Conservation (phyloP, 2,329 filamentous ascomycete genomes). For the Alternaria consortialis region DNA sequence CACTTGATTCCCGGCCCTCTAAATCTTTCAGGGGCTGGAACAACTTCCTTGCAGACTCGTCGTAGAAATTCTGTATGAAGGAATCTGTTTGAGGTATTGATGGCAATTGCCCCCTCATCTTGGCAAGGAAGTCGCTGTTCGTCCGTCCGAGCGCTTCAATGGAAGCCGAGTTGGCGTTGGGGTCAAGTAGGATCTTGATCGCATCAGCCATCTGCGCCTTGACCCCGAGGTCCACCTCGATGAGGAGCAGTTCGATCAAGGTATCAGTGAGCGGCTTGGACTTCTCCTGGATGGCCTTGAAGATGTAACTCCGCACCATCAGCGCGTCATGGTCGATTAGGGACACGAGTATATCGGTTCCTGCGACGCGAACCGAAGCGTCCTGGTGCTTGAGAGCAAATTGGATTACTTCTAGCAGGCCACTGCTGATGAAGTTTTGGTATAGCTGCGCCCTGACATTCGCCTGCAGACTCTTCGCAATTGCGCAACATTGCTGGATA, state of each 20-base stretch:
- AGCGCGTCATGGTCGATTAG: constrained; percentile 95
- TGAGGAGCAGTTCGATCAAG: constrained; percentile 87
- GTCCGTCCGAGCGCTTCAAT: constrained; percentile 68
- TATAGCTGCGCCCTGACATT: constrained; percentile 83
- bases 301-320: constrained; percentile 92
- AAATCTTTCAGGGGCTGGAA: constrained; percentile 88
- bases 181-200: constrained; percentile 89
- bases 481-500: constrained; percentile 93
- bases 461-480: constrained; percentile 92
- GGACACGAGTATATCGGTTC: constrained; percentile 90
- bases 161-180: constrained; percentile 67
- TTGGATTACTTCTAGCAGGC: constrained; percentile 87
- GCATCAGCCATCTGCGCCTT: constrained; percentile 96
- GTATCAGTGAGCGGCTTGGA: constrained; percentile 88
- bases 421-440: constrained; percentile 87
- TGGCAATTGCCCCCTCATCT: constrained; percentile 63
- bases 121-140: constrained; percentile 73
- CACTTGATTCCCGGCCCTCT: constrained; percentile 67
- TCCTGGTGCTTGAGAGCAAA: constrained; percentile 88
- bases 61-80: constrained; percentile 90
- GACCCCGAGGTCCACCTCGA: constrained; percentile 91
- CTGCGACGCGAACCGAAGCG: constrained; percentile 85
- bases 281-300: constrained; percentile 89
- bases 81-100: constrained; percentile 76
- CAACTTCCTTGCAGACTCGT: constrained; percentile 81